A percentile compares a stretch with the other conserved stretches of the same genome.
These are phyloP conservation scores for Monosporascus sp. DNA, from an alignment of 2,329 filamentous ascomycete genomes.

Conservation along the genomic window DNA sequence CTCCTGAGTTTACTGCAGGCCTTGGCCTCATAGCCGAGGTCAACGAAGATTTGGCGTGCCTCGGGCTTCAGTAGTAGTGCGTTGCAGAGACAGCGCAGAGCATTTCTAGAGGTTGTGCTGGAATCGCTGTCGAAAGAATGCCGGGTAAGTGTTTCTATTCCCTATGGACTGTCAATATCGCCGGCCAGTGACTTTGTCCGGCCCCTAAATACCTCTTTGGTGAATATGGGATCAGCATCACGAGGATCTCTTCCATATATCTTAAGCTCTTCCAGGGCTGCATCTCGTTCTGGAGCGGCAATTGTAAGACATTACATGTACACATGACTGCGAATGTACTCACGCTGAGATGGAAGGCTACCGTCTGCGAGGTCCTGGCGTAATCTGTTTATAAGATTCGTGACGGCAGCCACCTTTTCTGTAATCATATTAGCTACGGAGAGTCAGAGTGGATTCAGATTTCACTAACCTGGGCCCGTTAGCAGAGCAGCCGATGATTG, in stretches of 20 bases:
- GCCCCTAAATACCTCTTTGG: constrained; percentile 53
- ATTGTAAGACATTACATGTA: constrained; percentile 6
- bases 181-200: not conserved
- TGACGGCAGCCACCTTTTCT: constrained; percentile 67
- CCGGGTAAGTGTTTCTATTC: constrained; percentile 64
- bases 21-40: constrained; percentile 61
- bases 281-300: constrained; percentile 50
- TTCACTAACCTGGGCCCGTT: constrained; percentile 37
- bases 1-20: constrained; percentile 67
- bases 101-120: constrained; percentile 63
- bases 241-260: constrained; percentile 67
- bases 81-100: constrained; percentile 79
- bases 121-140: constrained; percentile 68
- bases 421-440: constrained; percentile 8
- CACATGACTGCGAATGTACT: constrained; percentile 20
- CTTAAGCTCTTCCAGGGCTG: constrained; percentile 65
- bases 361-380: constrained; percentile 55
- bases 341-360: constrained; percentile 55
- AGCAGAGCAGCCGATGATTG: constrained; percentile 13
- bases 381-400: constrained; percentile 56
- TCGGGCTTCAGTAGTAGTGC: constrained; percentile 65
- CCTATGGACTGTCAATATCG: constrained; percentile 42
- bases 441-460: not conserved
- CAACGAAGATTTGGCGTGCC: constrained; percentile 67
- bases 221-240: constrained; percentile 78